Evolutionary conservation across 768 basidiomycete genomes (phyloP), one percentile per base, ranked within the genome.

Genomic region (Lactarius akahatsu): DNA sequence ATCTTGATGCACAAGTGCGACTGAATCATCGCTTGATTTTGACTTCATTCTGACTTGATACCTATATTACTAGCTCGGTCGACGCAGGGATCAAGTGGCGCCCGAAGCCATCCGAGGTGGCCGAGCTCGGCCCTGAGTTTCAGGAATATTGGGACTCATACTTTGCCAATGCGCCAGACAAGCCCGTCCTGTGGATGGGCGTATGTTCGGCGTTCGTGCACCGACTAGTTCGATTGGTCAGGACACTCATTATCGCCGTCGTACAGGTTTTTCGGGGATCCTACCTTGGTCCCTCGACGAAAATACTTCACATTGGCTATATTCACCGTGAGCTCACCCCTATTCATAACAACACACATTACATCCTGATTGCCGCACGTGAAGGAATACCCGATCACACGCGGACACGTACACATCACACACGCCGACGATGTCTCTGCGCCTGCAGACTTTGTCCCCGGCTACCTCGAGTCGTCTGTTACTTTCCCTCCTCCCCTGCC

Each of bases 1-100:
- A 83, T 56, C 77, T 89, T 71, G 70, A 78, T 85, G 0, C 79
- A 82, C 68, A 88, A 85, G 88, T 32, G 32, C 32, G 32, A 4
- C 28, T 86, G 36, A 1, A 79, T 86, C 70, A 78, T 73, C 13
- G 18, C n/a, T 16, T 26, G 18, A 1, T 8, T 23, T 40, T n/a
- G 26, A 8, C 63, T 4, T 7, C 15, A n/a, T 54, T 28, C 16
- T 55, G 54, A 26, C 2, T 34, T 38, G 10, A 58, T 36, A 8
- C 58, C n/a, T 1, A 5, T 10, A 0, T 30, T 2, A 23, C 34
- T 57, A 75, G 75, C 52, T 67, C 62, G 16, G 11, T 74, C n/a
- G 75, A 75, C 30, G 66, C 66, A 0, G 73, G 69, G 1, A 55
- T 73, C 63, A 76, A 74, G 60, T 40, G 69, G 20, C 71, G 75